Percentiles rank a stretch among this genome's conserved stretches.
Conservation (phyloP, 169 alveolate species). For the Plasmodium cynomolgi region DNA sequence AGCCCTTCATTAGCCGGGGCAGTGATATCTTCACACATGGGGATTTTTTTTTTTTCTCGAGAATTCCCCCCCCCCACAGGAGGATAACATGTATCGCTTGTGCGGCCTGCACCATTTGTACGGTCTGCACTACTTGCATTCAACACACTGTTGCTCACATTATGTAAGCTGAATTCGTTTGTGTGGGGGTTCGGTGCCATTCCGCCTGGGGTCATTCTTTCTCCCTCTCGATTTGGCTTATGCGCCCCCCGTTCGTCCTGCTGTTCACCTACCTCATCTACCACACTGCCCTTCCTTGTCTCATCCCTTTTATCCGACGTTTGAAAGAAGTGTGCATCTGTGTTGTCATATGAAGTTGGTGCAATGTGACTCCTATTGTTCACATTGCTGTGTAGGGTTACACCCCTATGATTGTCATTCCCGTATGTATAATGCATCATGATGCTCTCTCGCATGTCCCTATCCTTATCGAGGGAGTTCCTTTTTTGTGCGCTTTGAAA, state of each 20-base stretch:
- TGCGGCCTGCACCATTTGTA: too few species aligned
- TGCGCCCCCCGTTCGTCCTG: neutral
- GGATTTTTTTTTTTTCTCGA: neutral
- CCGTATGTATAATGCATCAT: neutral
- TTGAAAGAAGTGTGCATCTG: conserved; percentile 21
- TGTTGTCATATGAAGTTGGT: neutral
- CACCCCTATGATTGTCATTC: neutral
- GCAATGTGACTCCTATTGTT: conserved; percentile 6
- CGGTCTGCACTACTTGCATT: too few species aligned
- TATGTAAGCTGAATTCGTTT: neutral
- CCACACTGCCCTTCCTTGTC: neutral
- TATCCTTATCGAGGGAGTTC: neutral
- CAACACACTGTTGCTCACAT: neutral
- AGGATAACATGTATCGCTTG: neutral
- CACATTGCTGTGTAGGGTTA: conserved; percentile 28
- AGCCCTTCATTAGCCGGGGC: neutral
- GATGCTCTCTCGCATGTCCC: neutral
- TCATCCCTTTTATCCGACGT: neutral
- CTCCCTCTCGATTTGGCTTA: neutral
- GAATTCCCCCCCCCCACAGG: neutral
- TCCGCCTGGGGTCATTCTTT: neutral
- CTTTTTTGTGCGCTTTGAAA: neutral
- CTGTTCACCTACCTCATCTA: neutral
- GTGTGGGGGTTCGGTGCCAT: neutral
- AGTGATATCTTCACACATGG: neutral